Conservation (phyloP, 2,329 filamentous ascomycete species). For the Bisporella sp. region DNA sequence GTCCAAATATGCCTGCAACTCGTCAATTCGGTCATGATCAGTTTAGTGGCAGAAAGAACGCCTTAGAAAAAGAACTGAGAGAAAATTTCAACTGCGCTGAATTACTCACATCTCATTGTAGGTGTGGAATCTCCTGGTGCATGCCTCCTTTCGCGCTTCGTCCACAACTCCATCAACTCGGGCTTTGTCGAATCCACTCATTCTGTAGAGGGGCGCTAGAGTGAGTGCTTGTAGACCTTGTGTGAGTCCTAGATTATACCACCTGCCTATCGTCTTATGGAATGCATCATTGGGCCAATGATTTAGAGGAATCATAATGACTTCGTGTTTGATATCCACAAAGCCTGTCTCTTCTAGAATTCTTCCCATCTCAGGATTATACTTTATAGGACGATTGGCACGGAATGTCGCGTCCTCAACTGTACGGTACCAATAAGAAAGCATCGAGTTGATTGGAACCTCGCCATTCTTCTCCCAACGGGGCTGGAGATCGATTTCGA, state of each 20-base stretch:
- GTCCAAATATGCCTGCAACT: constrained; percentile 25
- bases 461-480: constrained; percentile 58
- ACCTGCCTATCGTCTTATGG: constrained; percentile 64
- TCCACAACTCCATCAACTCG: constrained; percentile 57
- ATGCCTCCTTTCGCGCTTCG: constrained; percentile 61
- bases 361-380: constrained; percentile 51
- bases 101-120: constrained; percentile 71
- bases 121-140: constrained; percentile 58
- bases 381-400: constrained; percentile 57
- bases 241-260: constrained; percentile 75
- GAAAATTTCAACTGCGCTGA: neutral
- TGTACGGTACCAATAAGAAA: constrained; percentile 63
- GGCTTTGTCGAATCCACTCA: constrained; percentile 51
- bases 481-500: constrained; percentile 81
- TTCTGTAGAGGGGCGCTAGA: constrained; percentile 63
- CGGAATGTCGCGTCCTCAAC: constrained; percentile 62
- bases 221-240: constrained; percentile 68
- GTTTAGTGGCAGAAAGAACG: neutral
- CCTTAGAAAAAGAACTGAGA: neutral
- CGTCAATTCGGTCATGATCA: constrained; percentile 1
- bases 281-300: constrained; percentile 58
- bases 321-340: constrained; percentile 66
- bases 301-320: constrained; percentile 65
- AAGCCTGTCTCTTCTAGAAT: constrained; percentile 68
- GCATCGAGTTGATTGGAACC: constrained; percentile 46